A percentile compares a stretch with the other conserved stretches of the same genome.
phyloP scores from a whole-genome alignment of 2,329 filamentous ascomycete species.

The Talaromyces sp. region DNA sequence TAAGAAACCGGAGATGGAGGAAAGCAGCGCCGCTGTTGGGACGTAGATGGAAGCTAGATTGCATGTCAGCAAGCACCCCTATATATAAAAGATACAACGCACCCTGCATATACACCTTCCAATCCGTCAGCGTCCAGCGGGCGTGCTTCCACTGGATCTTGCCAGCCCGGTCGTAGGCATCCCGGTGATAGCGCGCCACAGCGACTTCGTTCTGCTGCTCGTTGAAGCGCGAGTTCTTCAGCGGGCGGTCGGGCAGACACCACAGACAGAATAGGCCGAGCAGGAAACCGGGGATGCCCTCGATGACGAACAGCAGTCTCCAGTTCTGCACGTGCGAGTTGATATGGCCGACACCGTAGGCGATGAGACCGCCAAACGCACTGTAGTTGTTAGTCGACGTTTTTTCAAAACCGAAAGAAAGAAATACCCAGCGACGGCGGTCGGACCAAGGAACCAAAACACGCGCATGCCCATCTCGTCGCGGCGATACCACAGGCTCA shows the following conservation, averaged over 20 bases:
- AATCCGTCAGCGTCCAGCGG: conserved; percentile 7
- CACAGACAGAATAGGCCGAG: conserved; percentile 5
- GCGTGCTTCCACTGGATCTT: conserved; percentile 5
- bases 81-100: background rate
- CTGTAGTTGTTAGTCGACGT: background rate
- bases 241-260: conserved; percentile 4
- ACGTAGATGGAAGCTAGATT: conserved; percentile 5
- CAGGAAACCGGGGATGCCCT: conserved; percentile 3
- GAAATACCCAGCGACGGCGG: conserved; percentile 2
- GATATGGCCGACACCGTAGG: conserved; percentile 6
- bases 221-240: conserved; percentile 8
- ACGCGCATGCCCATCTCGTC: conserved; percentile 9
- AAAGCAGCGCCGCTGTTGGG: conserved; percentile 4
- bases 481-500: conserved; percentile 8
- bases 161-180: conserved; percentile 8
- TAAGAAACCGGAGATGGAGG: conserved; percentile 8
- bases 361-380: conserved; percentile 6
- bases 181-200: background rate
- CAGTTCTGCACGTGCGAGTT: conserved; percentile 2
- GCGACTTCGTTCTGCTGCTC: conserved; percentile 4
- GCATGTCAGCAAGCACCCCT: background rate
- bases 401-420: background rate
- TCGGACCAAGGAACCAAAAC: conserved; percentile 8
- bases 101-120: conserved; percentile 6
- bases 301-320: conserved; percentile 6